Evolutionary conservation across 805 yeast species (phyloP).

Genomic region (Kazachstania viticola): DNA sequence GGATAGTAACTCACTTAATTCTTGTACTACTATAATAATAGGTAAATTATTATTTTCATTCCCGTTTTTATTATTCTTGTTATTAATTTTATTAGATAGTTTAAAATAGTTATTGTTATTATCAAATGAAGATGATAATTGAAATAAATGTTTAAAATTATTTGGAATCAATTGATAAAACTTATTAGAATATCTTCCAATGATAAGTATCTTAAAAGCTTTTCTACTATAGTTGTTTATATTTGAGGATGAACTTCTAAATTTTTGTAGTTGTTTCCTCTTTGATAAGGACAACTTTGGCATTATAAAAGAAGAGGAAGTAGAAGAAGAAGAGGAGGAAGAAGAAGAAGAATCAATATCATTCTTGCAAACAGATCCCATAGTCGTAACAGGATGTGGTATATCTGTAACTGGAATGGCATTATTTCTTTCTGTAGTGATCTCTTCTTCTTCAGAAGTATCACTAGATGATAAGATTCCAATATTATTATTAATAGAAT

Average conservation of each 20-base stretch:
- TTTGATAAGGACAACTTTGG: conserved; percentile 16
- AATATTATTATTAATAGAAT: conserved; percentile 2
- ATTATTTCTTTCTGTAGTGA: background rate
- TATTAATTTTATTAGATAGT: too few relatives aligned
- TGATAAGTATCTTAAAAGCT: too few relatives aligned
- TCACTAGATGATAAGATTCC: conserved; percentile 17
- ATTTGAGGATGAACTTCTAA: conserved; percentile 20
- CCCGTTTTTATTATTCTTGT: conserved; percentile 2
- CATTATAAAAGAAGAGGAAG: conserved; percentile 25
- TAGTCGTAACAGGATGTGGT: background rate
- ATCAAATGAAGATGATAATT: conserved; percentile 1
- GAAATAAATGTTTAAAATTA: conserved; percentile 14
- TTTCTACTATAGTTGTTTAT: too few relatives aligned
- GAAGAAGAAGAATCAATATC: background rate
- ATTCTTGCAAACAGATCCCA: too few relatives aligned
- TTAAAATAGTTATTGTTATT: too few relatives aligned
- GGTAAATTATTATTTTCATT: conserved; percentile 11
- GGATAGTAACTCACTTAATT: conserved; percentile 15
- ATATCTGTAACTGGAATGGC: background rate
- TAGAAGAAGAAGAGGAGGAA: conserved; percentile 6
- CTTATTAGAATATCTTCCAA: conserved; percentile 22
- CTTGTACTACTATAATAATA: conserved; percentile 16
- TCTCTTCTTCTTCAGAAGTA: conserved; percentile 24
- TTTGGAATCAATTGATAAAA: conserved; percentile 18
- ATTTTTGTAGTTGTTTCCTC: conserved; percentile 11